Conservation (phyloP, 495 filamentous ascomycete species). For the Poronia punctata region DNA sequence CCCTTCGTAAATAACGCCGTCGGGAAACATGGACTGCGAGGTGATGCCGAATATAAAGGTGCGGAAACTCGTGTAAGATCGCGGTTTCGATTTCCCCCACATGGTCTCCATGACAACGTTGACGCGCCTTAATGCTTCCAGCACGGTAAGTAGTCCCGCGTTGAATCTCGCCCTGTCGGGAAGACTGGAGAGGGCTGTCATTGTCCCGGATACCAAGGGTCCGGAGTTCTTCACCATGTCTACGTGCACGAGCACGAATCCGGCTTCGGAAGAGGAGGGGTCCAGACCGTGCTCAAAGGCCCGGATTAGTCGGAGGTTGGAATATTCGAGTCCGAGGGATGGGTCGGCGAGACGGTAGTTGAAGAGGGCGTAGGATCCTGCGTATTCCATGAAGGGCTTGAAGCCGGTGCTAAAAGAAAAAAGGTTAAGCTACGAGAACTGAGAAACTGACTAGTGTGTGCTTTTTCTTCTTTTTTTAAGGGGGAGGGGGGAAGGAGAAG, state of each 20-base stretch:
- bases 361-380: slow-evolving; percentile 83
- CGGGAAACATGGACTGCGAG: slow-evolving; percentile 82
- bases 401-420: slow-evolving; percentile 47
- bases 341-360: slow-evolving; percentile 74
- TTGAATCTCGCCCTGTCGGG: slow-evolving; percentile 52
- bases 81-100: slow-evolving; percentile 77
- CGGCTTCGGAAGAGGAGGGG: slow-evolving; percentile 80
- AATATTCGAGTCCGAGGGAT: slow-evolving; percentile 57
- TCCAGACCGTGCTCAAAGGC: slow-evolving; percentile 85
- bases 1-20: slow-evolving; percentile 82
- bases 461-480: background rate
- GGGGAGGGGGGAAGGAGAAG: too few relatives aligned
- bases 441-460: too few relatives aligned
- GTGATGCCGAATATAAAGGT: slow-evolving; percentile 95
- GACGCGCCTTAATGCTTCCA: slow-evolving; percentile 59
- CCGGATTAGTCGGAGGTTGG: slow-evolving; percentile 77
- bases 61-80: slow-evolving; percentile 73
- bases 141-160: slow-evolving; percentile 52
- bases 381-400: slow-evolving; percentile 93
- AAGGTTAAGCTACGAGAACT: slow-evolving; percentile 7
- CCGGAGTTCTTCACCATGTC: slow-evolving; percentile 75
- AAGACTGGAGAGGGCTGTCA: slow-evolving; percentile 57
- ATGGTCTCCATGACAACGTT: slow-evolving; percentile 80
- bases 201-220: slow-evolving; percentile 59
- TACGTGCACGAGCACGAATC: slow-evolving; percentile 77